Base-by-base conservation (phyloP, 164 flowering plant genomes). In the Annona cherimola region DNA sequence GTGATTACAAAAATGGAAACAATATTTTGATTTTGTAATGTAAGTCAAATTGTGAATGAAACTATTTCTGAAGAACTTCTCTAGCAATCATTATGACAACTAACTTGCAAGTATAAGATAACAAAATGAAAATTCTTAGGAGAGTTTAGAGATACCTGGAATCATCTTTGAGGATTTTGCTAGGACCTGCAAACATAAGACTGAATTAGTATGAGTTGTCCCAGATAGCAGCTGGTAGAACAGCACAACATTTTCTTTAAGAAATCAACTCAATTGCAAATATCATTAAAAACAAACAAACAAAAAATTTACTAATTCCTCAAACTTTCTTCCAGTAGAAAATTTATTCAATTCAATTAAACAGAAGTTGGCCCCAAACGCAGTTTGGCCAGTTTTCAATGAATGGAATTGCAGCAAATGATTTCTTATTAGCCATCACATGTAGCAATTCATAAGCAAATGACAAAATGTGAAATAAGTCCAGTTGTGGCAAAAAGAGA, bases 111-210 rank as follows among this genome's bases (percentile, higher is more conserved):
- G 0, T 26, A 26, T 26, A 26, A 26, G 35, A 26, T 26, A 26
- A 26, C 1, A 26, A 26, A 26, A 62, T 62, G 42, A 12, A 64
- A 64, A 11, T 64, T 20, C 41, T 39, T 41, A 64, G 3, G 42
- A 14, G 5, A 64, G 1, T 43, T 40, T 5, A 12, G 3, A 16
- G 39, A 78, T 69, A 95, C 98, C 99, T 72, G 99, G 98, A 79
- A 95, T 95, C 99, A 95, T 95, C 83, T 95, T 95, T 55, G 99
- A 95, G 43, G 99, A 95, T 81, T 95, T 95, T 70, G 99, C 99
- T 64, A 95, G 83, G 77, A 93, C 99, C 99, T 94, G 89, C 75
- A 46, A 72, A 68, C 70, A 42, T 41, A 42, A 45, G 11, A 69
- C 40, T 7, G 60, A 26, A 26, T 26, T 26, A 26, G 35, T 26